phyloP scores from a whole-genome alignment of 306 rosid genomes.

The Castanopsis chinensis region DNA sequence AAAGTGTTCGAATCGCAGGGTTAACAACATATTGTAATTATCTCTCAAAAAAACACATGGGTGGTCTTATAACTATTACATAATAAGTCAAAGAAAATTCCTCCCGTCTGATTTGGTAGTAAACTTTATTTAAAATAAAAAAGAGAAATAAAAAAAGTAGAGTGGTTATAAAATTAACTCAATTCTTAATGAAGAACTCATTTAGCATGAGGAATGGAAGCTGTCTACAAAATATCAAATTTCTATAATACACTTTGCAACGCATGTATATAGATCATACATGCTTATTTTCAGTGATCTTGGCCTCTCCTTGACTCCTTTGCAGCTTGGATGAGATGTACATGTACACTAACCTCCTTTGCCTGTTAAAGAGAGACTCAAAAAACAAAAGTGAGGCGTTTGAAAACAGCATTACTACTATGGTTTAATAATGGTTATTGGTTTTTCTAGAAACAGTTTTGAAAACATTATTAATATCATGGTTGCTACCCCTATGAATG shows the following conservation, averaged over 20 bases:
- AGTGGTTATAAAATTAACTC: too few relatives aligned
- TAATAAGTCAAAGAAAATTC: too few relatives aligned
- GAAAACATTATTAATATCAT: background rate
- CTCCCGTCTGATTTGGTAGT: too few relatives aligned
- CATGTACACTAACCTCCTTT: conserved; percentile 31
- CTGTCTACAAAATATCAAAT: background rate
- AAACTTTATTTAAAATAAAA: too few relatives aligned
- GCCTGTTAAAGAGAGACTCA: conserved; percentile 20
- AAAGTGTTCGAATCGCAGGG: too few relatives aligned
- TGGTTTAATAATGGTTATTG: background rate
- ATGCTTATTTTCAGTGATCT: background rate
- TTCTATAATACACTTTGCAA: background rate
- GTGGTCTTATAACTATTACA: too few relatives aligned
- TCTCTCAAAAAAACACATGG: too few relatives aligned
- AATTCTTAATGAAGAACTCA: too few relatives aligned
- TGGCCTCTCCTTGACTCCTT: background rate
- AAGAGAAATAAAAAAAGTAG: too few relatives aligned
- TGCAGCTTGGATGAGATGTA: conserved; percentile 36
- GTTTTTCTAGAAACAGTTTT: background rate
- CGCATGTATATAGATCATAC: too few relatives aligned
- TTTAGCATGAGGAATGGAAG: background rate
- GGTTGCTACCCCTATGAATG: background rate
- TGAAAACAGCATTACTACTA: background rate
- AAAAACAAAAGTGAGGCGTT: background rate
- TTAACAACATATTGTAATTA: too few relatives aligned